A percentile compares a stretch with the other conserved stretches of the same genome.
phyloP scores from a whole-genome alignment of 1,284 basidiomycete species.

The Fomitopsis pinicola region DNA sequence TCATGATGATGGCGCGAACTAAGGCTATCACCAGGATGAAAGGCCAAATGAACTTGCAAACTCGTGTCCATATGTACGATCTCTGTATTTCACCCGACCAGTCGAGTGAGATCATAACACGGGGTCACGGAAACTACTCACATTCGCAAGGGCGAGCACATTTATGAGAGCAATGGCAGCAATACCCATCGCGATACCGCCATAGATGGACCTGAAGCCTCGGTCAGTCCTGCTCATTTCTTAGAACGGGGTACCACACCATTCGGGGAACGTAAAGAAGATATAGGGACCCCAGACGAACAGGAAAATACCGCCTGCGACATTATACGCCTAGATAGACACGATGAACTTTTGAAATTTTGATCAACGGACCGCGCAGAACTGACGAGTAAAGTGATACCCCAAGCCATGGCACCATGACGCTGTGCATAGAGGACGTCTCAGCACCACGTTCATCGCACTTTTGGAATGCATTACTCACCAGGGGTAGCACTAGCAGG shows the following conservation, averaged over 20 bases:
- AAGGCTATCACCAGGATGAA: slow-evolving; percentile 64
- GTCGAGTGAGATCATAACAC: not conserved
- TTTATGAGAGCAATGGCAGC: slow-evolving; percentile 53
- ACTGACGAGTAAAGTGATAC: slow-evolving; percentile 57
- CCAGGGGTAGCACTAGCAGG: slow-evolving; percentile 62
- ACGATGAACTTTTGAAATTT: slow-evolving; percentile 9
- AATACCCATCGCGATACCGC: slow-evolving; percentile 63
- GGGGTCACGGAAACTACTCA: slow-evolving; percentile 30
- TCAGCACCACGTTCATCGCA: not conserved
- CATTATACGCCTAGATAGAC: slow-evolving; percentile 52
- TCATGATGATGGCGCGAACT: slow-evolving; percentile 70
- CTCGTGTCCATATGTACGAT: slow-evolving; percentile 71
- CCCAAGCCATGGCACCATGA: slow-evolving; percentile 75
- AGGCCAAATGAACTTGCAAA: slow-evolving; percentile 70
- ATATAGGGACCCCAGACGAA: slow-evolving; percentile 62
- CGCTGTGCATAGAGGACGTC: slow-evolving; percentile 36
- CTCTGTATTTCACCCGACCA: slow-evolving; percentile 35
- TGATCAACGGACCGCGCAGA: slow-evolving; percentile 4
- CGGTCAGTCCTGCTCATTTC: slow-evolving; percentile 1
- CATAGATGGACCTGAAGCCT: slow-evolving; percentile 63
- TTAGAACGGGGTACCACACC: slow-evolving; percentile 32
- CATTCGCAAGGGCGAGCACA: slow-evolving; percentile 65
- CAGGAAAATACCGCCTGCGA: slow-evolving; percentile 66
- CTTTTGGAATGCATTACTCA: slow-evolving; percentile 28
- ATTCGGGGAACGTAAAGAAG: slow-evolving; percentile 71